Base-by-base conservation (phyloP, 805 yeast species). In the Blastobotrys mokoenaii region DNA sequence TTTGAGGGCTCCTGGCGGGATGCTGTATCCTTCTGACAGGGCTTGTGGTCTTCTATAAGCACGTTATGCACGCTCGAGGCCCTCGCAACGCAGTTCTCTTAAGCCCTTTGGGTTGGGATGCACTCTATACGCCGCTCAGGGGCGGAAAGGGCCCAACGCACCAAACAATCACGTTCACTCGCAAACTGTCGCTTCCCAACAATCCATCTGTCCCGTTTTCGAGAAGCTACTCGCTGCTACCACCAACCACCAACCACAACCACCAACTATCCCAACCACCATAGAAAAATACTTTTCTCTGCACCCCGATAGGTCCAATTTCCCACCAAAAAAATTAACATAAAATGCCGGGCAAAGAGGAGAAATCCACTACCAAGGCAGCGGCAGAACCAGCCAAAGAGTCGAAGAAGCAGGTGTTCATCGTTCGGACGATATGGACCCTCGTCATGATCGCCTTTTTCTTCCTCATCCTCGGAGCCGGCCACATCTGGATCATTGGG, bases 351-450 rank as follows among this genome's bases (percentile, higher is more conserved):
- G 14, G 16, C 18, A 34, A 34, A 37, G 40, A 12, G 15, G 30
- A 22, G 11, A 37, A 37, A 18, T 14, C 12, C 3, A 18, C 12
- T 27, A 18, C 37, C 4, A 18, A n/a, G 18, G 18, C 18, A 3
- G 37, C 18, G 10, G 37, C 4, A 18, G 15, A 31, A 20, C 17
- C 11, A 12, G 31, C 14, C n/a, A 9, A 18, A 22, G 40, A 52
- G 35, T 76, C 76, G 67, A 85, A 85, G 67, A 82, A 80, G 54
- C 89, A 81, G 66, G 83, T 89, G 37, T 88, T 93, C 58, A 62
- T 88, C 40, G 85, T 88, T 20, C 78, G 98, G 54, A 82, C 97
- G 2, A 70, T 84, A 40, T 93, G 97, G 97, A 84, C 97, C 0
- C 64, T 93, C 56, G 87, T 93, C 14, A 89, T 93, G 97, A 82